Evolutionary conservation across 2,329 filamentous ascomycete species (phyloP), one percentile per base, ranked within the genome.

Genomic region (Colletotrichum eleusines): DNA sequence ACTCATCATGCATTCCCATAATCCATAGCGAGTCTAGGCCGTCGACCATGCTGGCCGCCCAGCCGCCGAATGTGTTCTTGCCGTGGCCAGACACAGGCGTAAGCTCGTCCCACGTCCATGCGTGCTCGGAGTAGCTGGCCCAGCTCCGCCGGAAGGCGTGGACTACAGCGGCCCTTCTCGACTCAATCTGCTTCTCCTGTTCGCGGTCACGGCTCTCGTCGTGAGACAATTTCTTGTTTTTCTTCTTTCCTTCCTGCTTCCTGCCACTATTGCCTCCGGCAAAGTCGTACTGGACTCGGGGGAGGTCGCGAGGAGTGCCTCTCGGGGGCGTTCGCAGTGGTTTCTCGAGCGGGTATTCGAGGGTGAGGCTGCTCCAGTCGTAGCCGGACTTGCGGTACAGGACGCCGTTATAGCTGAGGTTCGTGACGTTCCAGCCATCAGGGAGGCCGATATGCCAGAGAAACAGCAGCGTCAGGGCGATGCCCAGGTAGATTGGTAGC

Each of bases 31-130:
- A 87, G 73, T 90, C 89, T 69, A 90, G 79, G 0, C 85, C 81
- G 77, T 91, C 89, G 46, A 91, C 85, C 48, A 91, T 77, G 48
- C 88, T 89, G 1, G 88, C 89, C 23, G 83, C 86, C 83, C 88
- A 90, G 53, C 86, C 86, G 12, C 83, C 84, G 74, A 89, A 87
- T 1, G 78, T 80, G 70, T 86, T 84, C 67, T 79, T 83, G 54
- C 81, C 85, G 51, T 78, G 78, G 61, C 83, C 81, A 9, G 84
- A 83, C 44, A 87, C 76, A 18, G 88, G 88, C 72, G 80, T 80
- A 50, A 90, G 80, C 78, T 90, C 87, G 70, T 90, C 88, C 73
- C 83, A 81, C n/a, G 83, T 79, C 86, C 87, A 90, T 1, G 88
- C 88, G 73, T 87, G 78, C 53, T 81, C 80, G 73, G 84, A 85